Evolutionary conservation across 306 rosid genomes (phyloP), one percentile per base, ranked within the genome.

Genomic region (Ziziphus jujuba): DNA sequence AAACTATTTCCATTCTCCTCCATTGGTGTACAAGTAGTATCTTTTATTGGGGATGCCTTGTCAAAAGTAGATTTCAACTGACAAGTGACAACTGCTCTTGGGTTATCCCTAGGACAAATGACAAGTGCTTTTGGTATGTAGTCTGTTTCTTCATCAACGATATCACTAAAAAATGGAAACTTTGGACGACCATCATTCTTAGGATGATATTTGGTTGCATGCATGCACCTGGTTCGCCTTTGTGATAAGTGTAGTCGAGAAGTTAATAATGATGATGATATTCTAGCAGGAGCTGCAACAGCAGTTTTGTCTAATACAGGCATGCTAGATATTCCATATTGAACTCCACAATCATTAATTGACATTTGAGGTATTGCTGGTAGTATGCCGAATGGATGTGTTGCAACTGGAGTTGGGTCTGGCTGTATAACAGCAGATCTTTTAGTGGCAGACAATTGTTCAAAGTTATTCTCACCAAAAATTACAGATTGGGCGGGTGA

Each of bases 351-450:
- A 72, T 91, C 95, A n/a, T n/a, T n/a, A 81, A 91, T 87, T 71
- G 91, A 88, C 81, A 95, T 86, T 72, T 91, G 97, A 67, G 97
- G 99, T 88, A 90, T 73, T n/a, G 96, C 89, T 40, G 99, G 99
- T 61, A 95, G 99, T 10, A 91, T 83, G 65, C 99, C 99, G 82
- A 88, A 95, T 45, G 99, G 99, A 80, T 85, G n/a, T n/a, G n/a
- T 91, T 43, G 84, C 65, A 63, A 66, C 63, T 2, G 96, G 92
- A 13, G 80, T n/a, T n/a, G n/a, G n/a, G n/a, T n/a, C 87, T 22
- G 89, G 79, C 76, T 85, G 99, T 52, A 73, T 72, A 74, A 68
- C 78, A 45, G 68, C 72, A 53, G 91, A 51, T 62, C 63, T 84
- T 71, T 69, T 97, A 67, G 82, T 67, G 61, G 74, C 73, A 79